Conservation (phyloP, 1,284 basidiomycete species). For the Apiotrichum mycotoxinovorans region DNA sequence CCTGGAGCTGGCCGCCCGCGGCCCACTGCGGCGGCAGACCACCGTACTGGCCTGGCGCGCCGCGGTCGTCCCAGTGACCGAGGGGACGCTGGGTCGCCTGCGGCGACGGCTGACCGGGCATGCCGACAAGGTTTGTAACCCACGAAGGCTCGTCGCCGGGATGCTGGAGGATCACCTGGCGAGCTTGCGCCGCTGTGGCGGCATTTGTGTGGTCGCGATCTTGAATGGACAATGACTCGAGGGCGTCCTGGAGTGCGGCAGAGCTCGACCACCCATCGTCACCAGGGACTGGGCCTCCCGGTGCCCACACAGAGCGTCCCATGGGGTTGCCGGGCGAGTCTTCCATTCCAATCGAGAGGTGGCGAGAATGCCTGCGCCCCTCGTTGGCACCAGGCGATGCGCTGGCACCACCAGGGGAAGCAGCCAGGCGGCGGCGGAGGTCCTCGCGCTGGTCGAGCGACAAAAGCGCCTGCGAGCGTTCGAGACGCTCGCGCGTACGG, state of each 20-base stretch:
- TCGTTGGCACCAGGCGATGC: constrained; percentile 2
- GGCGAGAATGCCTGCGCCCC: constrained; percentile 15
- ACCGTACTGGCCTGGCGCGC: constrained; percentile 4
- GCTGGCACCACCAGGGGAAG: constrained; percentile 14
- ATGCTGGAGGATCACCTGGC: neutral
- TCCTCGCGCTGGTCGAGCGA: constrained; percentile 41
- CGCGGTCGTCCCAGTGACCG: constrained; percentile 18
- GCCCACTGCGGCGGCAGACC: constrained; percentile 5
- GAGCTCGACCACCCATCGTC: constrained; percentile 39
- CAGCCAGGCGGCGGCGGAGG: constrained; percentile 21
- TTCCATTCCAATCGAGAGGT: constrained; percentile 20
- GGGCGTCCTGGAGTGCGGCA: constrained; percentile 38
- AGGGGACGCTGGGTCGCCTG: constrained; percentile 15
- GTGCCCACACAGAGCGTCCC: constrained; percentile 42
- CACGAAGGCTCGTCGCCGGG: constrained; percentile 41
- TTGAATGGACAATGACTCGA: constrained; percentile 30
- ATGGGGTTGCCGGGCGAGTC: constrained; percentile 29
- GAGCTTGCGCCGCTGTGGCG: neutral
- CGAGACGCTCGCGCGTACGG: constrained; percentile 39
- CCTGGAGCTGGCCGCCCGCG: constrained; percentile 8
- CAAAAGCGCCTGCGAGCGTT: constrained; percentile 40
- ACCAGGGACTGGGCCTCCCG: constrained; percentile 12
- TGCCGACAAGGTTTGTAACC: constrained; percentile 45
- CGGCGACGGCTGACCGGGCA: constrained; percentile 31
- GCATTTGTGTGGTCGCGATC: constrained; percentile 14